phyloP scores from a whole-genome alignment of 192 early-diverging fungal species.

The Gigaspora rosea region DNA sequence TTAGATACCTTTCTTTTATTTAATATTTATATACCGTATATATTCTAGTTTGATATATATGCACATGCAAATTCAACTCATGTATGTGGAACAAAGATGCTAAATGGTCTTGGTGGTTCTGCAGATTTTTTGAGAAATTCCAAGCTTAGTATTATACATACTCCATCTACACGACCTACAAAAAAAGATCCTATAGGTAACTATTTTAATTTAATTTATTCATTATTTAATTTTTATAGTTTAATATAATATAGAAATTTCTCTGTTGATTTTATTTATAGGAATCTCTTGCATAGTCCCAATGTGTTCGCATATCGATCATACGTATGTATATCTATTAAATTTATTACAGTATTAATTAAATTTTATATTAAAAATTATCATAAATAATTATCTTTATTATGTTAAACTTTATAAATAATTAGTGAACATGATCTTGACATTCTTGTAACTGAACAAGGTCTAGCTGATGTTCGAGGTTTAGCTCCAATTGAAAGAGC shows the following conservation, averaged over 20 bases:
- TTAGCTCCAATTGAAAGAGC: slow-evolving; percentile 45
- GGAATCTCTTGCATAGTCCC: slow-evolving; percentile 43
- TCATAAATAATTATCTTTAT: neutral
- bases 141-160: slow-evolving; percentile 47
- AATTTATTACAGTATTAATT: no score
- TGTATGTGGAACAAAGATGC: slow-evolving; percentile 45
- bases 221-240: neutral
- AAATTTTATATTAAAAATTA: neutral
- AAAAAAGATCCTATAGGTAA: slow-evolving; percentile 43
- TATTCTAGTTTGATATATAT: slow-evolving; percentile 44
- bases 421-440: slow-evolving; percentile 46
- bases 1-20: neutral
- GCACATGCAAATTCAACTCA: slow-evolving; percentile 46
- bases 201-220: neutral
- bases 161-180: slow-evolving; percentile 44
- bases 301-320: slow-evolving; percentile 45
- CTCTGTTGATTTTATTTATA: neutral
- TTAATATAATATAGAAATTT: neutral
- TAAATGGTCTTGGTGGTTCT: slow-evolving; percentile 48
- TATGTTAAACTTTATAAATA: neutral
- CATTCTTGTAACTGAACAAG: slow-evolving; percentile 47
- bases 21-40: no score
- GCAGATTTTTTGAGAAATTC: slow-evolving; percentile 44
- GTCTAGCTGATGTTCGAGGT: slow-evolving; percentile 46
- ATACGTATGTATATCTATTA: slow-evolving; percentile 30